Conservation (phyloP, 2,329 filamentous ascomycete genomes). For the Ceratocystis colombiana region DNA sequence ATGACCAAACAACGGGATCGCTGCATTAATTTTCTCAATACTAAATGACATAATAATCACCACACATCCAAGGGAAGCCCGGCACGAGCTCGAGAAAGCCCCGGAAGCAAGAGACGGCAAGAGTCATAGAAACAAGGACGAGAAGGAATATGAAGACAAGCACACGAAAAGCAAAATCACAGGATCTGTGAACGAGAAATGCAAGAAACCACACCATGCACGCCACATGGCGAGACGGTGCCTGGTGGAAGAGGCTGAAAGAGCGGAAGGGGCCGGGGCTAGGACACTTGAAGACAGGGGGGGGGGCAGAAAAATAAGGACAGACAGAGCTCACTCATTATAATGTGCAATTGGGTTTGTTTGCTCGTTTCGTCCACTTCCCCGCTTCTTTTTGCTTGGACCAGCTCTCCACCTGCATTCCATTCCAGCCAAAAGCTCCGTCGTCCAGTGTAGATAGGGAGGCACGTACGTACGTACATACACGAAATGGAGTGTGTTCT, state of each 20-base stretch:
- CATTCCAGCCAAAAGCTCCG: background rate
- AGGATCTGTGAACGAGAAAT: slow-evolving; percentile 15
- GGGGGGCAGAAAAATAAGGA: background rate
- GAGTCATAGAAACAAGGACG: background rate
- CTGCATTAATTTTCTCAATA: slow-evolving; percentile 11
- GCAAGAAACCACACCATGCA: slow-evolving; percentile 14
- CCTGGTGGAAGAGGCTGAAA: slow-evolving; percentile 12
- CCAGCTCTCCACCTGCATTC: background rate
- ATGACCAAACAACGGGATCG: background rate
- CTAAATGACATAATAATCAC: slow-evolving; percentile 11
- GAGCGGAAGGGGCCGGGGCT: slow-evolving; percentile 11
- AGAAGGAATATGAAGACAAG: background rate
- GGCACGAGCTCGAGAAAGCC: slow-evolving; percentile 6
- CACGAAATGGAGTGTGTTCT: background rate
- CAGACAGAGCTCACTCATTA: background rate
- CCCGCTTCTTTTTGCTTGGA: background rate
- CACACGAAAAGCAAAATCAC: slow-evolving; percentile 7
- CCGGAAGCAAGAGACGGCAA: background rate
- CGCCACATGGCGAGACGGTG: slow-evolving; percentile 12
- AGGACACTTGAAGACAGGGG: background rate
- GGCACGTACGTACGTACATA: background rate
- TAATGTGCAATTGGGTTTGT: background rate
- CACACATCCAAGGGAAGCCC: background rate
- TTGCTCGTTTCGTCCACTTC: background rate
- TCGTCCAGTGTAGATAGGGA: background rate